phyloP scores from a whole-genome alignment of 176 grass and related monocot genomes.

The Saccharum spontaneum region DNA sequence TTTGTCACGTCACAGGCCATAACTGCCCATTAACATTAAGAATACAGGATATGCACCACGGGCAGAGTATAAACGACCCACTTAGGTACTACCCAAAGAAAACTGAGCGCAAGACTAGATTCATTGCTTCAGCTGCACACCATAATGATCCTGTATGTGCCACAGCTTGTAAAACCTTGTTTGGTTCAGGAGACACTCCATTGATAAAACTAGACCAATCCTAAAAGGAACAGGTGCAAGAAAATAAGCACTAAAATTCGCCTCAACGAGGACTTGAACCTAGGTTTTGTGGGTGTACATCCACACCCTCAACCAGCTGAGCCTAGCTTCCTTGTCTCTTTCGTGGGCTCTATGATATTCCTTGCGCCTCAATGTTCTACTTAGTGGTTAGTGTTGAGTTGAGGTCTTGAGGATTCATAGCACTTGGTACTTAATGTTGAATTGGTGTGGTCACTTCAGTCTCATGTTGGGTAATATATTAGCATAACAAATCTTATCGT shows the following conservation, averaged over 20 bases:
- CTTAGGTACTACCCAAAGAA: neutral
- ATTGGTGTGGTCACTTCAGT: neutral
- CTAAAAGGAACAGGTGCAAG: neutral
- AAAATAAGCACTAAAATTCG: neutral
- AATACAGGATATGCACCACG: neutral
- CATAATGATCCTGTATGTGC: neutral
- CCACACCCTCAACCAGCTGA: neutral
- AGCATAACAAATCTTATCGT: constrained; percentile 19
- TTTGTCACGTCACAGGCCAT: neutral
- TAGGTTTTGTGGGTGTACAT: neutral
- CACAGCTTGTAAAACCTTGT: neutral
- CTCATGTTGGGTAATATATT: neutral
- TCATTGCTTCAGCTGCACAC: neutral
- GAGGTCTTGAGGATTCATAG: constrained; percentile 12
- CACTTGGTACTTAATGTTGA: constrained; percentile 23
- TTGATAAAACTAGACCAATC: neutral
- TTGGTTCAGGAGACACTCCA: neutral
- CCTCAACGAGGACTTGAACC: neutral
- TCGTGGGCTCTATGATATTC: neutral
- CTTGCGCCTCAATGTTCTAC: constrained; percentile 14
- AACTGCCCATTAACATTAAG: neutral
- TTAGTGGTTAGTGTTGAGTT: constrained; percentile 1
- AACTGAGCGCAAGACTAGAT: neutral
- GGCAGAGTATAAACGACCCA: neutral
- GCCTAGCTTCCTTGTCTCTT: neutral